These are phyloP conservation scores for Scheffersomyces coipomensis DNA, from an alignment of 805 yeast genomes.

Conservation along the genomic window DNA sequence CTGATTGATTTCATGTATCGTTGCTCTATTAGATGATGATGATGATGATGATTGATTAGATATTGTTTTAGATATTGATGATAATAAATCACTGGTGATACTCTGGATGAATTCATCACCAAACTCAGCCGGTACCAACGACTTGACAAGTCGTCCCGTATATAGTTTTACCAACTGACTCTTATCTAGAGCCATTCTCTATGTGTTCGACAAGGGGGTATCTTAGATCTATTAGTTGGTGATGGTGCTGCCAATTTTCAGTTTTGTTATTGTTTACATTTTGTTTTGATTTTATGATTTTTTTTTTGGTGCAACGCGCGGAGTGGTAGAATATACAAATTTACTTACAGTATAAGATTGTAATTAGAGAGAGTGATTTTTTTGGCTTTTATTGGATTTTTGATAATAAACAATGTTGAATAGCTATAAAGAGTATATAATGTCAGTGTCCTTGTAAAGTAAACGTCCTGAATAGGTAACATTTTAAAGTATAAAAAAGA, in stretches of 20 bases:
- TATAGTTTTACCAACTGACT: conserved; percentile 32
- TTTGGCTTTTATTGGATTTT: no score
- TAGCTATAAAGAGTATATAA: no score
- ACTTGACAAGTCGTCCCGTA: conserved; percentile 30
- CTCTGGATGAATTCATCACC: conserved; percentile 33
- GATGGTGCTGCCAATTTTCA: no score
- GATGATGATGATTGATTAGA: conserved; percentile 7
- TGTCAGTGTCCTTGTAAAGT: no score
- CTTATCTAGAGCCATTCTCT: conserved; percentile 24
- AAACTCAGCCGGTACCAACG: conserved; percentile 35
- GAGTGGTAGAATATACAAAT: no score
- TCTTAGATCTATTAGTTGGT: no score
- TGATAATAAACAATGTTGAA: no score
- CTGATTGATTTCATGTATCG: conserved; percentile 13
- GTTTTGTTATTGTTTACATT: neutral
- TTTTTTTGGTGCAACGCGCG: neutral
- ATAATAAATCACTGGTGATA: conserved; percentile 26
- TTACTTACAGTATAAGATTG: no score
- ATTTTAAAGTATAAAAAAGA: no score
- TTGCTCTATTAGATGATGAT: neutral
- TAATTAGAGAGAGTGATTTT: no score
- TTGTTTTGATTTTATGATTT: neutral
- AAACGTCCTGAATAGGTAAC: no score
- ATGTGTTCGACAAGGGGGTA: neutral
- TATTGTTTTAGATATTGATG: conserved; percentile 3